Base-by-base conservation (phyloP, 352 stramenopile genomes). In the Blastocystis hominis region DNA sequence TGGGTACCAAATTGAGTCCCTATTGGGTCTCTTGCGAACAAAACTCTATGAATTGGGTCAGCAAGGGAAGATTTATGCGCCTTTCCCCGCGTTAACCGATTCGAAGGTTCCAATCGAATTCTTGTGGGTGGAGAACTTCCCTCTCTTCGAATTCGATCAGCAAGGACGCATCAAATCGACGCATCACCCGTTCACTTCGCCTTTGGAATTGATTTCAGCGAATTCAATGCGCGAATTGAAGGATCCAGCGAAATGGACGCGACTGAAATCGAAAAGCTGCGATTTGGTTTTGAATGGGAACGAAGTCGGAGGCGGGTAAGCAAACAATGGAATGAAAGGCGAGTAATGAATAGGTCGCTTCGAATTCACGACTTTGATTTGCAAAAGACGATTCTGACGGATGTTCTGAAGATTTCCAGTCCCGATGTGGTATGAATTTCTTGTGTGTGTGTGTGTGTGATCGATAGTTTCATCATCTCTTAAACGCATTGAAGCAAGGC, bases 251-350 rank as follows among this genome's bases (percentile, higher is more conserved):
- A 30, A 30, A 30, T 30, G 91, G 0, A 92, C 94, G 89, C 91
- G 94, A 66, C 91, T 95, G 36, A 92, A 94, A 9, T 94, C 92
- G 90, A 94, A 94, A 78, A 92, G 93, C 70, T 94, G 92, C 91
- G 93, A 95, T 68, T 88, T 95, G 24, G 93, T 92, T 91, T 1
- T 95, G 92, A 64, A 95, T 94, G 87, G 92, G 92, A 90, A 92
- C 94, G 79, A 92, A 94, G 88, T 89, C 91, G 59, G 90, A 91
- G 4, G 91, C 91, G 66, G 75, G 94, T 75, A 92, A 94, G 81
- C 4, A 17, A 20, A 0, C 5, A 64, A 30, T 30, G 24, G 24
- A 30, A 30, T 30, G 24, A 70, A 24, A 89, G 93, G 77, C 89
- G 89, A 0, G 90, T 95, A 17, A 94, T 94, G 40, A 91, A 94